Conservation (phyloP, 1,284 basidiomycete species). For the Chalciporus sp. region DNA sequence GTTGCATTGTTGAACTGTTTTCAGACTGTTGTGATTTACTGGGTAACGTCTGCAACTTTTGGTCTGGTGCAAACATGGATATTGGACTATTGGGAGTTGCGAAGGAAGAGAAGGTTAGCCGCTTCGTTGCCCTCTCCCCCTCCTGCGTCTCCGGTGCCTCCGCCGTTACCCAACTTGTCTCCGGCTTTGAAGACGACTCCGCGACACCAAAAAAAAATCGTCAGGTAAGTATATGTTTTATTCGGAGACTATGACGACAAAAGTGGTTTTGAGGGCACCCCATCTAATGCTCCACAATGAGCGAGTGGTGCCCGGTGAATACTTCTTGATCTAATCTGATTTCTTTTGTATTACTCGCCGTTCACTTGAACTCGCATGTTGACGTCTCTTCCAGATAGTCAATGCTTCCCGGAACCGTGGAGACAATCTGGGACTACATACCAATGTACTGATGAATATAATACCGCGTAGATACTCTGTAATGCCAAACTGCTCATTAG, state of each 20-base stretch:
- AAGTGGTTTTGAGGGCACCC: constrained; percentile 72
- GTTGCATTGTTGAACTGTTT: constrained; percentile 12
- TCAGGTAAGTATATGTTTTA: constrained; percentile 10
- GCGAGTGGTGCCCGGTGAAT: constrained; percentile 54
- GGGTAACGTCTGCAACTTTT: constrained; percentile 81
- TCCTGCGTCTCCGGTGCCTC: neutral
- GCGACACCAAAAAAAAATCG: constrained; percentile 17
- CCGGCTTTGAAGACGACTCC: neutral
- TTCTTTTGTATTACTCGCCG: constrained; percentile 3
- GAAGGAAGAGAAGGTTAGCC: constrained; percentile 40
- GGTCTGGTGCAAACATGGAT: constrained; percentile 79
- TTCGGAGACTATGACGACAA: constrained; percentile 59
- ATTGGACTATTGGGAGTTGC: constrained; percentile 66
- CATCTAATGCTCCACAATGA: constrained; percentile 28
- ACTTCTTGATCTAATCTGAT: constrained; percentile 90
- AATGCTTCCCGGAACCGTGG: neutral
- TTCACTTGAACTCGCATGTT: constrained; percentile 4
- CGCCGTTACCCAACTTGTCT: constrained; percentile 1
- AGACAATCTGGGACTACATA: neutral
- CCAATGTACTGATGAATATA: neutral
- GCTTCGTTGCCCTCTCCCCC: constrained; percentile 3
- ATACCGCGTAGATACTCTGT: neutral
- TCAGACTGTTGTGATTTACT: constrained; percentile 80
- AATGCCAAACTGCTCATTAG: neutral
- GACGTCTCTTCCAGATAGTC: constrained; percentile 6